Conservation (phyloP, 805 yeast species). For the Komagataella mondaviorum region DNA sequence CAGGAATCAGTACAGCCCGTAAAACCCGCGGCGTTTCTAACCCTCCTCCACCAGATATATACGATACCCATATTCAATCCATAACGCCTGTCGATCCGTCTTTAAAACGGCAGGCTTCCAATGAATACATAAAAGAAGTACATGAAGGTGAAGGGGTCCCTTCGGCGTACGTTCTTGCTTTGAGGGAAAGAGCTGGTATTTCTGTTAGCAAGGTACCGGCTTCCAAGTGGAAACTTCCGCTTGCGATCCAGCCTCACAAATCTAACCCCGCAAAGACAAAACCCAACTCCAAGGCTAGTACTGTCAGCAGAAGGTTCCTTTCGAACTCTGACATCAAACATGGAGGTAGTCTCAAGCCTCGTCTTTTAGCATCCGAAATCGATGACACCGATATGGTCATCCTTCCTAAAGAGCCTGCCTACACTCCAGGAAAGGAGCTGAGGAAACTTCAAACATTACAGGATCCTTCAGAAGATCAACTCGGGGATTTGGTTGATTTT, state of each 20-base stretch:
- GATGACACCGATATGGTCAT: slow-evolving; percentile 42
- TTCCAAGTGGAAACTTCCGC: slow-evolving; percentile 8
- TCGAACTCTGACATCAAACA: slow-evolving; percentile 37
- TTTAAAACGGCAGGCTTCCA: background rate
- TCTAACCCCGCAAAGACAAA: slow-evolving; percentile 2
- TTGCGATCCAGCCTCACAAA: slow-evolving; percentile 5
- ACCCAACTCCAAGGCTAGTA: background rate
- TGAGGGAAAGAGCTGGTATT: slow-evolving; percentile 31
- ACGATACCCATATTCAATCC: background rate
- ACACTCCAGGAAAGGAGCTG: slow-evolving; percentile 16
- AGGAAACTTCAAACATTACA: slow-evolving; percentile 6
- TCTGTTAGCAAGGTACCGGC: slow-evolving; percentile 19
- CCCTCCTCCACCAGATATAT: background rate
- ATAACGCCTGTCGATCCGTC: background rate
- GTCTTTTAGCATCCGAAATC: slow-evolving; percentile 63
- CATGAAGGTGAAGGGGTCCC: slow-evolving; percentile 21
- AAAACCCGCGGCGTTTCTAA: background rate
- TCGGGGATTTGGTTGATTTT: slow-evolving; percentile 2
- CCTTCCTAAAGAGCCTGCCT: slow-evolving; percentile 18
- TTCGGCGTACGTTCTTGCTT: slow-evolving; percentile 32
- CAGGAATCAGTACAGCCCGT: background rate
- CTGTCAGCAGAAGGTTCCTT: slow-evolving; percentile 4
- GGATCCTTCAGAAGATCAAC: slow-evolving; percentile 1
- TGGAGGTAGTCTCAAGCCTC: slow-evolving; percentile 41
- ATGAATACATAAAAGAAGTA: background rate